Percentiles rank a stretch among this genome's conserved stretches.
These are phyloP conservation scores for Acacia confusa DNA, from an alignment of 306 rosid genomes.

Conservation along the genomic window DNA sequence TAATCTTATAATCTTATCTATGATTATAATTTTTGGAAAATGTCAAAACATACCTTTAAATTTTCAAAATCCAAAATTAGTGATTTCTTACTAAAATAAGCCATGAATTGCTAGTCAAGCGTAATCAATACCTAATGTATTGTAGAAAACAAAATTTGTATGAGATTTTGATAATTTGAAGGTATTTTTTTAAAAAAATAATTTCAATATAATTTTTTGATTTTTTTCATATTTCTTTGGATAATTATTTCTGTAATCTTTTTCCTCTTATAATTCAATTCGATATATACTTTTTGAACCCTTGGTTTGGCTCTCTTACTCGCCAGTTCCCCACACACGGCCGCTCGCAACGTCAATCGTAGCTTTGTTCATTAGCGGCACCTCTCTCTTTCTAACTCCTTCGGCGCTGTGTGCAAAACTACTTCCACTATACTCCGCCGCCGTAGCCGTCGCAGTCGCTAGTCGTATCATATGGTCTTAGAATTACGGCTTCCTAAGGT, in stretches of 20 bases:
- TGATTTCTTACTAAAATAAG: too few relatives aligned
- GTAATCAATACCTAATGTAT: too few relatives aligned
- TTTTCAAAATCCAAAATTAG: too few relatives aligned
- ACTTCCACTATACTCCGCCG: neutral
- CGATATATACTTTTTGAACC: slow-evolving; percentile 28
- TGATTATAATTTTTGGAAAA: too few relatives aligned
- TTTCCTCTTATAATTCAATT: neutral
- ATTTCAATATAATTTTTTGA: too few relatives aligned
- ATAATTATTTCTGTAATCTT: neutral
- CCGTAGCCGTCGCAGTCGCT: neutral
- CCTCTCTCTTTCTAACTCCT: neutral
- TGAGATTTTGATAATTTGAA: too few relatives aligned
- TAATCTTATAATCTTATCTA: neutral
- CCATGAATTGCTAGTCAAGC: too few relatives aligned
- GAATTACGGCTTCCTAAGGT: neutral
- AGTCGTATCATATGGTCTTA: neutral
- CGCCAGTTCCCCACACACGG: neutral
- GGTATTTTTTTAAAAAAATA: too few relatives aligned
- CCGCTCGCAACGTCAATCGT: neutral
- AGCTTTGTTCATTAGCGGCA: neutral
- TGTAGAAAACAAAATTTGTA: too few relatives aligned
- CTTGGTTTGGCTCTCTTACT: slow-evolving; percentile 12
- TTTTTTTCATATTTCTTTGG: neutral
- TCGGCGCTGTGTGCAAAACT: neutral
- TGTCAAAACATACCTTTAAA: too few relatives aligned